Base-by-base conservation (phyloP, 768 basidiomycete genomes). In the Megacollybia marginata region DNA sequence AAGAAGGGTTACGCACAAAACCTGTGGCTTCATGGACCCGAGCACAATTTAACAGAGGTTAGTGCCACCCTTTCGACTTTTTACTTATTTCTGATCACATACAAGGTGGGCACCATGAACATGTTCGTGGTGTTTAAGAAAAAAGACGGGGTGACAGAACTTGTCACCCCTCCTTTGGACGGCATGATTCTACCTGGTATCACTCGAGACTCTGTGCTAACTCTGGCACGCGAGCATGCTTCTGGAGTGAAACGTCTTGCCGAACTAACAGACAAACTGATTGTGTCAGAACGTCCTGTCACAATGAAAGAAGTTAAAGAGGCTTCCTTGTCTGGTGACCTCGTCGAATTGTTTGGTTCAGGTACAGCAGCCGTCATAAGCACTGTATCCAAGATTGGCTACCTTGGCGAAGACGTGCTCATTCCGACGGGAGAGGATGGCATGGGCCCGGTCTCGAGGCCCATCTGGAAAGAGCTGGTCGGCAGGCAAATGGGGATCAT, bases 141-240 rank as follows among this genome's bases (percentile, higher is more conserved):
- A 18, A 74, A 78, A 16, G 79, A 87, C 58, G 88, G 87, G 88
- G 85, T 71, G n/a, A 63, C 80, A 51, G 92, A 97, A 62, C 74
- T 96, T 48, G 73, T 91, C 54, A 96, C 95, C 1, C 89, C 94
- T 2, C 87, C 91, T 12, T 69, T 96, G 52, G 91, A 88, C 62
- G 92, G 93, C 46, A 86, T 90, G 67, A 91, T 97, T 59, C 79
- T 98, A 2, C 92, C 93, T 2, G 92, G 94, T 42, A 82, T 97
- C 20, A 96, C 93, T 7, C 83, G 94, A 54, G 86, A 88, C 58
- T 92, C 90, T 23, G 82, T 89, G 40, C 76, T 96, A 35, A 59
- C 73, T 0, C 82, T 97, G 42, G 78, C 80, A 4, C 69, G 78
- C 13, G 82, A 80, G 9, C 88, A 90, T 54, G 68, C 71, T 0